A percentile compares a stretch with the other conserved stretches of the same genome.
Conservation (phyloP, 1,284 basidiomycete genomes). For the Moniliella sp. region DNA sequence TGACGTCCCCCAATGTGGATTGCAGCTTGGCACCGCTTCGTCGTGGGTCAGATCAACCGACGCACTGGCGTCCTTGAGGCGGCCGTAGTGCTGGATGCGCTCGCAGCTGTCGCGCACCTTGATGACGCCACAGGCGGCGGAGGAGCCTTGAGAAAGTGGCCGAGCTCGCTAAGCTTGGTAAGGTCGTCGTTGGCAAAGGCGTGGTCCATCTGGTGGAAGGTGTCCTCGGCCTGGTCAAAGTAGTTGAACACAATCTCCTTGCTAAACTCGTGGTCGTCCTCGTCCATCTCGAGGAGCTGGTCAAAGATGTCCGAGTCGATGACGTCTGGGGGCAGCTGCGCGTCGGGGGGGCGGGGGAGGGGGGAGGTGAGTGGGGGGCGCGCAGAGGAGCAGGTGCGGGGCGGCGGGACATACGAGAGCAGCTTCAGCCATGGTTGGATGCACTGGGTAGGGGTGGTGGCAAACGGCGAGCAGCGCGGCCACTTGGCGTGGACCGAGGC, state of each 20-base stretch:
- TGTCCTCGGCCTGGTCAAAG: slow-evolving; percentile 44
- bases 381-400: too few relatives aligned
- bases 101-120: slow-evolving; percentile 64
- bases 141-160: slow-evolving; percentile 87
- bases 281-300: slow-evolving; percentile 76
- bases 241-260: slow-evolving; percentile 42
- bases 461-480: too few relatives aligned
- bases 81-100: slow-evolving; percentile 64
- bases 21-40: slow-evolving; percentile 13
- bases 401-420: too few relatives aligned
- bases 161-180: slow-evolving; percentile 48
- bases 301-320: slow-evolving; percentile 60
- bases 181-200: slow-evolving; percentile 49
- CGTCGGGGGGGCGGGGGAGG: too few relatives aligned
- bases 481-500: too few relatives aligned
- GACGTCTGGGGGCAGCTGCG: slow-evolving; percentile 17
- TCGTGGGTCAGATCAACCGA: slow-evolving; percentile 10
- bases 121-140: slow-evolving; percentile 62
- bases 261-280: slow-evolving; percentile 40
- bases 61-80: slow-evolving; percentile 34
- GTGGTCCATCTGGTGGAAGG: slow-evolving; percentile 56
- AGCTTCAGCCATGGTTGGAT: too few relatives aligned
- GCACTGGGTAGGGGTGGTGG: too few relatives aligned
- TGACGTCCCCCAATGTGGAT: slow-evolving; percentile 13
- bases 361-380: too few relatives aligned